Percentiles rank a stretch among this genome's conserved stretches.
phyloP scores from a whole-genome alignment of 2,329 filamentous ascomycete genomes.

The Fusarium sp. region DNA sequence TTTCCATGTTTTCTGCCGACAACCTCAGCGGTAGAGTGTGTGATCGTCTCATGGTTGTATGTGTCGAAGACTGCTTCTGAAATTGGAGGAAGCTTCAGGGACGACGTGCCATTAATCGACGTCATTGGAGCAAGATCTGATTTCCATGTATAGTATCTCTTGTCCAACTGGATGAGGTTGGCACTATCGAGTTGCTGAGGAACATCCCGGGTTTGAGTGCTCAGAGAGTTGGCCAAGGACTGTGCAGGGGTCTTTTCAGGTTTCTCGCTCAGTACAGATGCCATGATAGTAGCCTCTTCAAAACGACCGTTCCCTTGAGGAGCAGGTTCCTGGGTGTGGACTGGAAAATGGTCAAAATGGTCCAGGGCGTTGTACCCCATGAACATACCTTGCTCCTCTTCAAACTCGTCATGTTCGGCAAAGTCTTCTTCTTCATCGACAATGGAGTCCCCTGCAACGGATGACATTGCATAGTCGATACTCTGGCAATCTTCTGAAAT shows the following conservation, averaged over 20 bases:
- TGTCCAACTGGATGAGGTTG: not conserved
- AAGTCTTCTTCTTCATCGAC: slow-evolving; percentile 21
- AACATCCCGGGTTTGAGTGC: not conserved
- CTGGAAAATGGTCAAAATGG: slow-evolving; percentile 26
- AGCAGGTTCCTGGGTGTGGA: not conserved
- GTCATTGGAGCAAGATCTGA: slow-evolving; percentile 13
- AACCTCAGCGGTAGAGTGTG: slow-evolving; percentile 35
- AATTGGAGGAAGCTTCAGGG: slow-evolving; percentile 33
- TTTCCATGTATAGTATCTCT: not conserved
- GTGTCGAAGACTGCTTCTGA: slow-evolving; percentile 16
- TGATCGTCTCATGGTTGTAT: not conserved
- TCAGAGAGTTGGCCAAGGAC: not conserved
- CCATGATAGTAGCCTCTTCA: not conserved
- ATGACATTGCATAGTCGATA: not conserved
- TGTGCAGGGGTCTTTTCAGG: not conserved
- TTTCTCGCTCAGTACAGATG: not conserved
- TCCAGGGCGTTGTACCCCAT: not conserved
- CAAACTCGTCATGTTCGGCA: slow-evolving; percentile 38
- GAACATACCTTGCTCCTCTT: slow-evolving; percentile 26
- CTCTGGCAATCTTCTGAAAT: slow-evolving; percentile 9
- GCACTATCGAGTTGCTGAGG: not conserved
- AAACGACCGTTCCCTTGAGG: not conserved
- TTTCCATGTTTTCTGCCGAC: slow-evolving; percentile 52
- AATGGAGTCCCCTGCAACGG: not conserved
- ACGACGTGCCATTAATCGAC: not conserved